Evolutionary conservation across 164 flowering plant genomes (phyloP).

Genomic region (Warburgia ugandensis): DNA sequence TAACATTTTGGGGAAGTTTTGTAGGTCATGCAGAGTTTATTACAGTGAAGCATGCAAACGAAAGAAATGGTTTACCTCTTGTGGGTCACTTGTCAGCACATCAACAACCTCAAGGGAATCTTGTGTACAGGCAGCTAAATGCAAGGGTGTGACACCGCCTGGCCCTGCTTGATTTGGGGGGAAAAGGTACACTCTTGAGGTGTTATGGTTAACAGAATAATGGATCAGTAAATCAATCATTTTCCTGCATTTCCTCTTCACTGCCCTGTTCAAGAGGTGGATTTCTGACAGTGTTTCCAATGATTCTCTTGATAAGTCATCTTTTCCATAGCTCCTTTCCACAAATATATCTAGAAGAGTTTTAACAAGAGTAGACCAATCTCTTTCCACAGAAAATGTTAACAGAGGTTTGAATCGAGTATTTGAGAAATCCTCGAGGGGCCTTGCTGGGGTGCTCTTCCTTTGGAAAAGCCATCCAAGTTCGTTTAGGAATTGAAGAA

Average conservation of each 20-base stretch:
- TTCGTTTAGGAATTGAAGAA: conserved; percentile 75
- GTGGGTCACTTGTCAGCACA: conserved; percentile 74
- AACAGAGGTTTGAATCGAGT: conserved; percentile 61
- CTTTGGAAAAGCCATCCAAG: conserved; percentile 93
- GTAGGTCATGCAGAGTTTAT: no score
- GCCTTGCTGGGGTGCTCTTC: conserved; percentile 19
- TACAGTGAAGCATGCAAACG: not conserved
- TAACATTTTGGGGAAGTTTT: not conserved
- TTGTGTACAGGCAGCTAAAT: conserved; percentile 71
- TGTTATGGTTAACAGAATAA: conserved; percentile 30
- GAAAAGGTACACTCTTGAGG: conserved; percentile 46
- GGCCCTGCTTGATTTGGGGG: conserved; percentile 64
- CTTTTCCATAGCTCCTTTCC: conserved; percentile 27
- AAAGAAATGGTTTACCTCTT: conserved; percentile 36
- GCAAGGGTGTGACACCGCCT: conserved; percentile 80
- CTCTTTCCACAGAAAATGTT: conserved; percentile 64
- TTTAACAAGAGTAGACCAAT: conserved; percentile 57
- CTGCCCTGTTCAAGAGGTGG: conserved; percentile 73
- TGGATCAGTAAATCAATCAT: conserved; percentile 68
- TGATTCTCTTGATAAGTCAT: conserved; percentile 30
- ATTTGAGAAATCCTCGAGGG: conserved; percentile 30
- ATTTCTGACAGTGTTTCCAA: conserved; percentile 44
- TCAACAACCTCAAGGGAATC: conserved; percentile 59
- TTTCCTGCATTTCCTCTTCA: conserved; percentile 53
- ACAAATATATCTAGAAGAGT: conserved; percentile 56